A percentile compares a stretch with the other conserved stretches of the same genome.
Conservation (phyloP, 163 green algal genomes). For the Scenedesmus sp. region DNA sequence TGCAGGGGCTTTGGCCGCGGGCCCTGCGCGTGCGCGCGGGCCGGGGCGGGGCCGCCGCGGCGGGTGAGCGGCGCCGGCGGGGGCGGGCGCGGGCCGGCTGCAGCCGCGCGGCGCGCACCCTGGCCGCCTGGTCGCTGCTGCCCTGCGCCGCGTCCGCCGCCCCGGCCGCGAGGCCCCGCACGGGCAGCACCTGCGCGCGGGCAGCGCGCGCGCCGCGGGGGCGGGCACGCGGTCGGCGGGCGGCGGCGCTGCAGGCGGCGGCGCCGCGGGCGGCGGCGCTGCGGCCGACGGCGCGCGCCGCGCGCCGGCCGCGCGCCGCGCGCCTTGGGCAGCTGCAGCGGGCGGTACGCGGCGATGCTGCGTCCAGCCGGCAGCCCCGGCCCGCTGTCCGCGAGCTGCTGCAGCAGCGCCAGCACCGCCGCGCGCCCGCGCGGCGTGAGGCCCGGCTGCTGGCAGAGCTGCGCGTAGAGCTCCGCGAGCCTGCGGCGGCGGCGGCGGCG, state of each 20-base stretch:
- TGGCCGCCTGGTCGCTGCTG: too few species aligned
- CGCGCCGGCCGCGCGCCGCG: not conserved
- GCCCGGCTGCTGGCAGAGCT: slow-evolving; percentile 1
- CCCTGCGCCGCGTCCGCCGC: not conserved
- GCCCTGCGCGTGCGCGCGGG: too few species aligned
- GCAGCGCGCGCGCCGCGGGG: not conserved
- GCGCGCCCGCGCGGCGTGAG: slow-evolving; percentile 2
- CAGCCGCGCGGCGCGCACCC: too few species aligned
- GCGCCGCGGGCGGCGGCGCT: not conserved
- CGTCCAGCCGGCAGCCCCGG: not conserved
- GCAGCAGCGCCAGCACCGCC: slow-evolving; percentile 32
- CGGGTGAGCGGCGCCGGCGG: too few species aligned
- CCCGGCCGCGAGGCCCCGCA: not conserved
- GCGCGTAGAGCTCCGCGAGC: slow-evolving; percentile 29
- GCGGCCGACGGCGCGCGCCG: not conserved
- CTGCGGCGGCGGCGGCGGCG: not conserved
- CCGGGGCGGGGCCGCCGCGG: too few species aligned
- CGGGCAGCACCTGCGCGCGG: not conserved
- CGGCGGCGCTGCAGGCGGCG: not conserved
- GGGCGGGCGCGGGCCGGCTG: too few species aligned
- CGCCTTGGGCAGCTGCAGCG: slow-evolving; percentile 31
- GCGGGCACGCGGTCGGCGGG: too few species aligned
- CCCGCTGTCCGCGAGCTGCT: slow-evolving; percentile 16
- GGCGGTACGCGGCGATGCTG: slow-evolving; percentile 11
- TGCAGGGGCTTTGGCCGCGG: too few species aligned